phyloP scores from a whole-genome alignment of 202 grass and related monocot genomes.

The Elaeis oleifera region DNA sequence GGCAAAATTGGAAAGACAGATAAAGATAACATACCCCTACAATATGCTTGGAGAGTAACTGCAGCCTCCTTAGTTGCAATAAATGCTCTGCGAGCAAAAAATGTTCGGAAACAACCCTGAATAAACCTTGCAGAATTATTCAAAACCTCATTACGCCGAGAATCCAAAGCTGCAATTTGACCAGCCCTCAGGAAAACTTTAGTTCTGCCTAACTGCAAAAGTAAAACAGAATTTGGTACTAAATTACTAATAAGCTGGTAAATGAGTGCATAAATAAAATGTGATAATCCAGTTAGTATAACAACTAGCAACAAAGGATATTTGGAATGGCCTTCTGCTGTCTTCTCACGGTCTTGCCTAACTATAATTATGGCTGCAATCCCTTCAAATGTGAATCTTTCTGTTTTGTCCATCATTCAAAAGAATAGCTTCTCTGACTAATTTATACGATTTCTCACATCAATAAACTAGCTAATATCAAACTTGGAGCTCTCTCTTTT shows the following conservation, averaged over 20 bases:
- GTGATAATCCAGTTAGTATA: too few species aligned
- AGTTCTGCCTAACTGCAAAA: constrained; percentile 62
- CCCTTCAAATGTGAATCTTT: too few species aligned
- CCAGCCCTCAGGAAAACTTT: constrained; percentile 94
- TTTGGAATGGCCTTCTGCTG: too few species aligned
- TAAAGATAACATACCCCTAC: constrained; percentile 51
- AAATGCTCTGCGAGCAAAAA: constrained; percentile 54
- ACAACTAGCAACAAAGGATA: too few species aligned
- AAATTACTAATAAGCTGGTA: background rate
- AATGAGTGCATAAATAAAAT: too few species aligned
- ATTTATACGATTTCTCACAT: too few species aligned
- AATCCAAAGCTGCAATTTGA: constrained; percentile 84
- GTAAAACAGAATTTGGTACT: constrained; percentile 17
- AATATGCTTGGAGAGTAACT: constrained; percentile 78
- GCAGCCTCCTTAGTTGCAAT: constrained; percentile 51
- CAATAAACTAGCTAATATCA: too few species aligned
- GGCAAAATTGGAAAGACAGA: constrained; percentile 18
- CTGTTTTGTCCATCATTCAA: too few species aligned
- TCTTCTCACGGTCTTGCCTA: too few species aligned
- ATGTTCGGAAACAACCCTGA: constrained; percentile 74
- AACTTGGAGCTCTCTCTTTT: too few species aligned
- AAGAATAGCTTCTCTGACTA: too few species aligned
- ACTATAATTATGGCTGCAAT: too few species aligned
- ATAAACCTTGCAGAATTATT: constrained; percentile 74
- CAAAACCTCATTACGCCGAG: constrained; percentile 76